These are phyloP conservation scores for Geotrichum aggregatum DNA, from an alignment of 1,139 yeast genomes.

Conservation along the genomic window DNA sequence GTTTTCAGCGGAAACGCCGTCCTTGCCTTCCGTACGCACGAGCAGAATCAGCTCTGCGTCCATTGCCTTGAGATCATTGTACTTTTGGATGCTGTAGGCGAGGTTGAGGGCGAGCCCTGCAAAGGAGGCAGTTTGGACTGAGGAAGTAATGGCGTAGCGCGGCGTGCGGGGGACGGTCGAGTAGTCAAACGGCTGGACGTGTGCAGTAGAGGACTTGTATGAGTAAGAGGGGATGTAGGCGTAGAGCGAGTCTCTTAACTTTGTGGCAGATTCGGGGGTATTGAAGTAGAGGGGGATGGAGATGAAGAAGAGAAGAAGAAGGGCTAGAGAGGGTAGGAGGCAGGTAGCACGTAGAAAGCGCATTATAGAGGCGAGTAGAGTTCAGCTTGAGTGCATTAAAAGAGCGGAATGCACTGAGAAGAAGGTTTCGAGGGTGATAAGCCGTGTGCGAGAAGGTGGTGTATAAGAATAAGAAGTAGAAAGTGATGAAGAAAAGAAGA, in stretches of 20 bases:
- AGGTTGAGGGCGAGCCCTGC: constrained; percentile 28
- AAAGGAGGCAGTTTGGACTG: constrained; percentile 28
- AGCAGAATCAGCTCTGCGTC: constrained; percentile 29
- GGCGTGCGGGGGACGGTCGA: not conserved
- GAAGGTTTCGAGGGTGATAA: no score
- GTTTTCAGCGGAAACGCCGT: constrained; percentile 28
- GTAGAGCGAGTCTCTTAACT: not conserved
- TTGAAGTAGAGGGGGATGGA: constrained; percentile 4
- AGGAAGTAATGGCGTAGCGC: constrained; percentile 26
- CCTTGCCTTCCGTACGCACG: constrained; percentile 29
- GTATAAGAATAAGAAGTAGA: no score
- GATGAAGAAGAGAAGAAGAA: not conserved
- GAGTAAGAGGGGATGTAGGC: constrained; percentile 5
- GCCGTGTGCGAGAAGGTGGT: no score
- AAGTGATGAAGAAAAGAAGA: not conserved
- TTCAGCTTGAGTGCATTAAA: no score
- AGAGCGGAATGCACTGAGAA: no score
- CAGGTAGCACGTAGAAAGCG: constrained; percentile 4
- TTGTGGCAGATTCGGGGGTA: not conserved
- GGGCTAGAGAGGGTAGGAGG: not conserved
- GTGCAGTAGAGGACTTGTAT: not conserved
- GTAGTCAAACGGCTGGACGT: constrained; percentile 12
- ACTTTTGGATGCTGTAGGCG: constrained; percentile 27
- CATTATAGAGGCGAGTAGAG: not conserved
- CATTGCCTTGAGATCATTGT: constrained; percentile 28